These are phyloP conservation scores for Citrus hindsii DNA, from an alignment of 345 rosid genomes.

Conservation along the genomic window DNA sequence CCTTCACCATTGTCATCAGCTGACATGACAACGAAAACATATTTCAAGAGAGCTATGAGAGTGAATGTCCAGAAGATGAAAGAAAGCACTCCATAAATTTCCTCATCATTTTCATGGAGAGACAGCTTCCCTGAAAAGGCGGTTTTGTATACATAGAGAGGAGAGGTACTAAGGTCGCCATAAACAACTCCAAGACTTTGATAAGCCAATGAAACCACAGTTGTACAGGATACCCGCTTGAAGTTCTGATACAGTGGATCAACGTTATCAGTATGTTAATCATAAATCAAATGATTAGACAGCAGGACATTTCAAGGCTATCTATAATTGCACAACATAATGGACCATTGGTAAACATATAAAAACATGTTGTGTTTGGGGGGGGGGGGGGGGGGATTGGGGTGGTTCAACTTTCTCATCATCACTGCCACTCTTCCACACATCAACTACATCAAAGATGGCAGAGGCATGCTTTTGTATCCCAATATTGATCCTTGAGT, in stretches of 20 bases:
- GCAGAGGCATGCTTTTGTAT: neutral
- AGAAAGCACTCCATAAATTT: constrained; percentile 77
- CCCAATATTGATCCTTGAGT: neutral
- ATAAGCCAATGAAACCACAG: constrained; percentile 69
- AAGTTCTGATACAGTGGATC: constrained; percentile 42
- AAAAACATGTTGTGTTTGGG: neutral
- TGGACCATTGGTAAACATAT: neutral
- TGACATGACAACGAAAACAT: constrained; percentile 57
- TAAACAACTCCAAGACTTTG: constrained; percentile 92
- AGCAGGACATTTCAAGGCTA: neutral
- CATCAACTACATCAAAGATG: neutral
- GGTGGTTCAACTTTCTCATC: neutral
- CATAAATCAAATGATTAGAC: neutral
- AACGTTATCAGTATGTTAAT: constrained; percentile 2
- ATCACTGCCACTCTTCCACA: neutral
- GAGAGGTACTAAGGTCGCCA: constrained; percentile 76
- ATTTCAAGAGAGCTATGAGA: constrained; percentile 70
- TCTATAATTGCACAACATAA: neutral
- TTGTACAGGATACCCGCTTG: constrained; percentile 51
- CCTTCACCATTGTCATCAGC: constrained; percentile 93
- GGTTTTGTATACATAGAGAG: constrained; percentile 83
- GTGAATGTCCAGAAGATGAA: constrained; percentile 91
- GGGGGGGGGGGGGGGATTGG: too few relatives aligned
- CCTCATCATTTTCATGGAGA: constrained; percentile 74
- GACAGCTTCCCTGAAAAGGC: constrained; percentile 75